Evolutionary conservation across 1,139 yeast species (phyloP).

Genomic region (Candida dubliniensis): DNA sequence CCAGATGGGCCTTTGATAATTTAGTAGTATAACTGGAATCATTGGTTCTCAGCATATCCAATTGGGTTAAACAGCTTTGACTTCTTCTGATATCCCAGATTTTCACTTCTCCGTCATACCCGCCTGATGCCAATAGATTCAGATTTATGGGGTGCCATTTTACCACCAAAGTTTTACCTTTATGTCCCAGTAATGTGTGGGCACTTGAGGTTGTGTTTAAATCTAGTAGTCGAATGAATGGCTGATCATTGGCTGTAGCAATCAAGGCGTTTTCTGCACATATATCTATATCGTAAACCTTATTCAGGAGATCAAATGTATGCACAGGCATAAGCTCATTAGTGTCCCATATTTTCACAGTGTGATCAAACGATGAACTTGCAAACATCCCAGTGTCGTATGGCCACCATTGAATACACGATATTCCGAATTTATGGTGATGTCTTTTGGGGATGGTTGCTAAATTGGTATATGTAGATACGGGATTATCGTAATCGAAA

Average conservation of each 20-base stretch:
- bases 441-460: slow-evolving; percentile 53
- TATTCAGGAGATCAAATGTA: slow-evolving; percentile 52
- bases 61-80: slow-evolving; percentile 58
- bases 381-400: slow-evolving; percentile 84
- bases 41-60: slow-evolving; percentile 51
- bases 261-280: slow-evolving; percentile 51
- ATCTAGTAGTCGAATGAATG: slow-evolving; percentile 70
- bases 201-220: slow-evolving; percentile 68
- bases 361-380: slow-evolving; percentile 76
- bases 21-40: slow-evolving; percentile 26
- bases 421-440: slow-evolving; percentile 72
- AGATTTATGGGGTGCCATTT: slow-evolving; percentile 76
- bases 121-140: slow-evolving; percentile 69
- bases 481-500: slow-evolving; percentile 30
- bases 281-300: slow-evolving; percentile 57
- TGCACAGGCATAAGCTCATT: slow-evolving; percentile 62
- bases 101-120: slow-evolving; percentile 67
- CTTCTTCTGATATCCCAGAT: slow-evolving; percentile 79
- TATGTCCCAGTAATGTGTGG: slow-evolving; percentile 67
- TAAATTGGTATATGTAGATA: slow-evolving; percentile 21
- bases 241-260: slow-evolving; percentile 71
- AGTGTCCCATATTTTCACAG: slow-evolving; percentile 83
- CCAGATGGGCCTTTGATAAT: slow-evolving; percentile 63
- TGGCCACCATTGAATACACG: slow-evolving; percentile 86
- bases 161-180: slow-evolving; percentile 61